Evolutionary conservation across 1,284 basidiomycete genomes (phyloP).

Genomic region (Rhodotorula sp.): DNA sequence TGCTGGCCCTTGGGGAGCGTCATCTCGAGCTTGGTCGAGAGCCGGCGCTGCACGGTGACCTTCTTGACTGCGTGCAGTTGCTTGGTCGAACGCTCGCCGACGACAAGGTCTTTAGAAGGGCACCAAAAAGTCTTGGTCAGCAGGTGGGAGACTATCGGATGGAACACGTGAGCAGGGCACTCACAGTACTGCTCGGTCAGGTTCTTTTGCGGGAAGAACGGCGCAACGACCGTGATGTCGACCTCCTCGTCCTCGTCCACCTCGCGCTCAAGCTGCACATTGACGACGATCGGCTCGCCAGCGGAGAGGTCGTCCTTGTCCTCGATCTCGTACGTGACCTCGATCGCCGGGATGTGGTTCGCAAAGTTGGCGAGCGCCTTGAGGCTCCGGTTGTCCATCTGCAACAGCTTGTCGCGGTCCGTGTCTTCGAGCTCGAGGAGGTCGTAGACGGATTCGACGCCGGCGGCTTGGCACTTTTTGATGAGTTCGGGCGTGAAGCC

Average conservation of each 20-base stretch:
- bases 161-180: not conserved
- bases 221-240: slow-evolving; percentile 80
- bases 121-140: not conserved
- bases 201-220: slow-evolving; percentile 87
- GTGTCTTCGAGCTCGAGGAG: slow-evolving; percentile 96
- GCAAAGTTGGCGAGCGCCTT: slow-evolving; percentile 88
- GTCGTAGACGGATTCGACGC: slow-evolving; percentile 85
- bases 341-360: slow-evolving; percentile 62
- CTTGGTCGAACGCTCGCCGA: not conserved
- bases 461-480: slow-evolving; percentile 76
- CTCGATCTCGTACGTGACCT: slow-evolving; percentile 77
- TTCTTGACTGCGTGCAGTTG: slow-evolving; percentile 86
- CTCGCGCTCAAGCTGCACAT: slow-evolving; percentile 77
- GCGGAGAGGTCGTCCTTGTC: slow-evolving; percentile 77
- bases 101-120: not conserved
- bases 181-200: slow-evolving; percentile 92
- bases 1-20: slow-evolving; percentile 79
- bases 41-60: slow-evolving; percentile 77
- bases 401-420: slow-evolving; percentile 69
- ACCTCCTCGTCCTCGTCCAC: slow-evolving; percentile 71
- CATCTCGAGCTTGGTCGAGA: slow-evolving; percentile 84
- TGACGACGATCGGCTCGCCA: slow-evolving; percentile 75
- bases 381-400: slow-evolving; percentile 83
- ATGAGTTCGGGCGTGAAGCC: slow-evolving; percentile 88
- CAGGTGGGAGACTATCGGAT: not conserved